These are phyloP conservation scores for Ensete ventricosum DNA, from an alignment of 176 grass and related monocot species.

Conservation along the genomic window DNA sequence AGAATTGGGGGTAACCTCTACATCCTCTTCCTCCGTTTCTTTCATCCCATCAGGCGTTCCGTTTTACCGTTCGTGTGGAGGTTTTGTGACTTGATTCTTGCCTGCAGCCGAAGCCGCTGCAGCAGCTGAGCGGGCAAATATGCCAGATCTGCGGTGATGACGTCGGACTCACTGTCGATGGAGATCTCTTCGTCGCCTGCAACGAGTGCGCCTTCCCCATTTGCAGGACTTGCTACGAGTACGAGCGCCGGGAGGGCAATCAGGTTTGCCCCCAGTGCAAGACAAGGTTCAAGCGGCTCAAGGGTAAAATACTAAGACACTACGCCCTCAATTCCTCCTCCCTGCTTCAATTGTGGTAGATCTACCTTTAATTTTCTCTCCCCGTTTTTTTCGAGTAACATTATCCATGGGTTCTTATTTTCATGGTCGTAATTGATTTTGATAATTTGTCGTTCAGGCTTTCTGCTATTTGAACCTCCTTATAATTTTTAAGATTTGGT, in stretches of 20 bases:
- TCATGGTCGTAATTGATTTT: too few relatives aligned
- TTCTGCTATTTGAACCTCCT: too few relatives aligned
- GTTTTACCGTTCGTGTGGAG: not conserved
- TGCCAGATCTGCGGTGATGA: conserved; percentile 80
- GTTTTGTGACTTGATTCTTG: not conserved
- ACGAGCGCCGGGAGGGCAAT: conserved; percentile 88
- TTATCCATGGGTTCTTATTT: too few relatives aligned
- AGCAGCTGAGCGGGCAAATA: conserved; percentile 39
- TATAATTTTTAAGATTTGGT: not conserved
- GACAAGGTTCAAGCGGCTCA: conserved; percentile 98
- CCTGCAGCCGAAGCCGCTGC: conserved; percentile 39
- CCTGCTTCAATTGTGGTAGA: not conserved
- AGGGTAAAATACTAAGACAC: conserved; percentile 31
- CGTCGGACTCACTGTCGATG: conserved; percentile 71
- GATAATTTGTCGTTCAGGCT: too few relatives aligned
- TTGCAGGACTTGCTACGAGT: conserved; percentile 92
- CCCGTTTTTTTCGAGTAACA: too few relatives aligned
- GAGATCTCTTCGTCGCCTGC: conserved; percentile 82
- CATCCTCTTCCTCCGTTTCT: conserved; percentile 5
- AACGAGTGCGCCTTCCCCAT: conserved; percentile 81
- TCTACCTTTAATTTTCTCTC: not conserved
- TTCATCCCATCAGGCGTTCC: not conserved
- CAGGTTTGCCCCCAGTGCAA: conserved; percentile 98
- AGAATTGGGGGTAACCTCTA: conserved; percentile 57
- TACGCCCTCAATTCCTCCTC: not conserved